Percentiles rank a stretch among this genome's conserved stretches.
These are phyloP conservation scores for Symbiotaphrina buchneri DNA, from an alignment of 495 filamentous ascomycete genomes.

Conservation along the genomic window DNA sequence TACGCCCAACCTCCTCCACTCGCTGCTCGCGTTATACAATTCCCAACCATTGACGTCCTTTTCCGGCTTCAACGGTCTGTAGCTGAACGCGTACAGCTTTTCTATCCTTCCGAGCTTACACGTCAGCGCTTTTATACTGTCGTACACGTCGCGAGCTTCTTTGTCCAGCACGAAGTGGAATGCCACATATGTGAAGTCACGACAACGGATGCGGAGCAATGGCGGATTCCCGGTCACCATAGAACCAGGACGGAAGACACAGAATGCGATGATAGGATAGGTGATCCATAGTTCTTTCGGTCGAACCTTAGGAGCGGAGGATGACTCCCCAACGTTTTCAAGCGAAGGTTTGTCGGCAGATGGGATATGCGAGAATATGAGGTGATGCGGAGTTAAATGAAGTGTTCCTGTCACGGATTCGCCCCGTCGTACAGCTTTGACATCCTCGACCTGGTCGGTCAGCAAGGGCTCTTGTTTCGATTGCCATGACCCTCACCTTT, in stretches of 20 bases:
- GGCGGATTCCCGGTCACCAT: slow-evolving; percentile 35
- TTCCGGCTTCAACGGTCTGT: slow-evolving; percentile 51
- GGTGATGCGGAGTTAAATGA: slow-evolving; percentile 19
- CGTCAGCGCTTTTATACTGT: slow-evolving; percentile 61
- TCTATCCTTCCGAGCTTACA: slow-evolving; percentile 70
- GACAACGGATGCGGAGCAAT: slow-evolving; percentile 57
- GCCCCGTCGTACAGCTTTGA: slow-evolving; percentile 20
- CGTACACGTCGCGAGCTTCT: slow-evolving; percentile 67
- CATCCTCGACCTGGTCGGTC: slow-evolving; percentile 13
- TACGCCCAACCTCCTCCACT: slow-evolving; percentile 65
- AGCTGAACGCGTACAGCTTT: slow-evolving; percentile 80
- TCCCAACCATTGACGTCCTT: slow-evolving; percentile 61
- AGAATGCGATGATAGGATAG: slow-evolving; percentile 71
- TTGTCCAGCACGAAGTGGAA: slow-evolving; percentile 65
- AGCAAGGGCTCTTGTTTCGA: neutral
- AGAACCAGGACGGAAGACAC: slow-evolving; percentile 46
- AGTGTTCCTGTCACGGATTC: slow-evolving; percentile 18
- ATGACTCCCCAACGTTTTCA: neutral
- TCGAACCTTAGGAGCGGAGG: slow-evolving; percentile 17
- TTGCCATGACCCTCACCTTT: slow-evolving; percentile 4
- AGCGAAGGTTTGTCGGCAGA: slow-evolving; percentile 4
- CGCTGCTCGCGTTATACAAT: slow-evolving; percentile 64
- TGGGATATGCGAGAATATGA: slow-evolving; percentile 15
- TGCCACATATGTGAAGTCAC: slow-evolving; percentile 81
- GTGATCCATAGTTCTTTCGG: slow-evolving; percentile 79